Evolutionary conservation across 2,329 filamentous ascomycete species (phyloP), one percentile per base, ranked within the genome.

Genomic region (Pestalotiopsis sp.): DNA sequence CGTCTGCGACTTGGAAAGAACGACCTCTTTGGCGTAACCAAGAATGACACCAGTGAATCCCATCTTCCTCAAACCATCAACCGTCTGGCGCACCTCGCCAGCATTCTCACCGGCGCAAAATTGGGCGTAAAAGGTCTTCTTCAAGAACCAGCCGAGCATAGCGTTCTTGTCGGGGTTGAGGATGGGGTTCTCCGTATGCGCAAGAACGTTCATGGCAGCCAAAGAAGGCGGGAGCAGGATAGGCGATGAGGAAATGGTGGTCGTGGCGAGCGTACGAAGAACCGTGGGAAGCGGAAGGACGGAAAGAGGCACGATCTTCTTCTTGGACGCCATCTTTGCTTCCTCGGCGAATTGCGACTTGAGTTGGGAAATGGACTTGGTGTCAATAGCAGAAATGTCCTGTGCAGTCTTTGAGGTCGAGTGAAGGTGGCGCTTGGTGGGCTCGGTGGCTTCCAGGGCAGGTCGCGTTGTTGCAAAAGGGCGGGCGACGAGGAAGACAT

Each of bases 1-100:
- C 1, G 82, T 82, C 73, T 90, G 84, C 4, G 83, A 79, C 39
- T 90, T 87, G 17, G 85, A 85, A 41, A 93, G 84, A 13, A 97
- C 91, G 0, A 96, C 92, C 80, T 97, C 95, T 72, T 87, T 88
- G 2, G 93, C 94, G 75, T 97, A 97, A 64, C 93, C 91, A 61
- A 97, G 85, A 67, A 97, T 94, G 5, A 97, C 92, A 13, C 94
- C 95, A 27, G 88, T 88, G 77, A 93, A 97, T 1, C 95, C 95
- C 59, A 95, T 89, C 39, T 84, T 79, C 79, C 93, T 93, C 11
- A 97, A 84, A 2, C 85, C 83, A 1, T 85, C 77, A 38, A 94
- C 88, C 0, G 92, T 94, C 38, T 78, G 80, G 57, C 84, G 83
- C 2, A 97, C 91, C 79, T 97, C 93, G 1, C 78, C 75, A 0